Base-by-base conservation (phyloP, 129 eudicot genomes). In the Artemisia tridentata region DNA sequence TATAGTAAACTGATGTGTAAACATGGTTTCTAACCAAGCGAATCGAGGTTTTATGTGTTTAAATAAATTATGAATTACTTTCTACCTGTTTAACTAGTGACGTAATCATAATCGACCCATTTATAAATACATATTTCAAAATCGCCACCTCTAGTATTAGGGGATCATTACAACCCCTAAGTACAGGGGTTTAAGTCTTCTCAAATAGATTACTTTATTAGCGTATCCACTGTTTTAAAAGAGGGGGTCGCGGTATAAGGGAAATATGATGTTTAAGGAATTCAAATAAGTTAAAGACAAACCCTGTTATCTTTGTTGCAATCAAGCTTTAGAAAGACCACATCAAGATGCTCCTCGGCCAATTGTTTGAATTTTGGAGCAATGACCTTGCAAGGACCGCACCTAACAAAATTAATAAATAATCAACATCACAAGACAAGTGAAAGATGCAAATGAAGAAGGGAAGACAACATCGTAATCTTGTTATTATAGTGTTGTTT, bases 241-340 rank as follows among this genome's bases (percentile, higher is more conserved):
- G 61, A 7, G 27, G 14, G 27, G 21, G 61, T 16, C 29, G 19
- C 4, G 10, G 45, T 38, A 38, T 7, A 7, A 34, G 9, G 17
- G 55, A 25, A 11, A 59, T 31, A 59, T 59, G 71, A 4, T 62
- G 45, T 51, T 49, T 62, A 34, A 47, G 63, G 20, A 67, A 67
- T 57, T 18, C 1, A 64, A 38, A 38, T 52, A 11, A 55, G 50
- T 47, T 19, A 52, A 52, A 10, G 46, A 75, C 71, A 49, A 11
- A 90, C 97, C 97, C 54, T 91, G 83, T 88, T 91, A 1, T 91
- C 92, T 69, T 85, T 74, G 75, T 88, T 85, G 80, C 97, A 91
- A 41, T 91, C 97, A 14, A 91, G 83, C 85, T 91, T 91, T 25
- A 88, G 78, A 66, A 91, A 91, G 78, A 91, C 81, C 38, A 85